phyloP scores from a whole-genome alignment of 495 filamentous ascomycete species.

The Friedmanniomyces endolithicus region DNA sequence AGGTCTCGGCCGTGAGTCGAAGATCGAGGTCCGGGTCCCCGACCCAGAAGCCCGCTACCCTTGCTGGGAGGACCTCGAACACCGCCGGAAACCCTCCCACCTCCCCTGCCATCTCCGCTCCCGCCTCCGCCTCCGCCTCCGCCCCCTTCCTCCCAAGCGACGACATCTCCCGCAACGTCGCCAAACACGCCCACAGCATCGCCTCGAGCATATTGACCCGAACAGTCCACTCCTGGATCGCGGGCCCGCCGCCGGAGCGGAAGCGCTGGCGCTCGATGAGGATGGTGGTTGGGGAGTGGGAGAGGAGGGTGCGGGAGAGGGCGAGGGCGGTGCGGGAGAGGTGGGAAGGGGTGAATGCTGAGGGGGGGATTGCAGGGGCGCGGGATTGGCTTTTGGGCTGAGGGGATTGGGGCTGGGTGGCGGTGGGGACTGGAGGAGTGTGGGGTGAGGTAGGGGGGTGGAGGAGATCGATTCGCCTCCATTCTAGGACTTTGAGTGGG shows the following conservation, averaged over 20 bases:
- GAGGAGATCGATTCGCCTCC: constrained; percentile 9
- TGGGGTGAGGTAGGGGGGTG: no score
- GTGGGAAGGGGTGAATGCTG: constrained; percentile 40
- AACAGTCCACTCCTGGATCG: constrained; percentile 79
- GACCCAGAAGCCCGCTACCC: constrained; percentile 29
- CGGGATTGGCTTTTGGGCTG: not conserved
- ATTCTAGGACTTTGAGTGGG: not conserved
- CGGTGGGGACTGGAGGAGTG: no score
- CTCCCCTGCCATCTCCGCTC: no score
- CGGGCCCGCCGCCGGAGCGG: constrained; percentile 49
- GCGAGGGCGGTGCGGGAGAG: constrained; percentile 51
- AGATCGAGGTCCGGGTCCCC: not conserved
- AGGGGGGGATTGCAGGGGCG: not conserved
- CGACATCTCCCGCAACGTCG: constrained; percentile 34
- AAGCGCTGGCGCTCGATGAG: constrained; percentile 87
- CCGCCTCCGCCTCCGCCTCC: no score
- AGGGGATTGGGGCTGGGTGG: no score
- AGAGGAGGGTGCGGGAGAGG: constrained; percentile 43
- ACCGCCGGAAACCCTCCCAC: not conserved
- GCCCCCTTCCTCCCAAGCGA: not conserved
- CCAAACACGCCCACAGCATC: constrained; percentile 72
- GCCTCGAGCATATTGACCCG: constrained; percentile 81
- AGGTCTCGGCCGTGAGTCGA: not conserved
- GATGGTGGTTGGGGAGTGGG: constrained; percentile 50
- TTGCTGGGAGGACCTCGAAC: constrained; percentile 23